phyloP scores from a whole-genome alignment of 495 filamentous ascomycete genomes.

The Tuber borchii region DNA sequence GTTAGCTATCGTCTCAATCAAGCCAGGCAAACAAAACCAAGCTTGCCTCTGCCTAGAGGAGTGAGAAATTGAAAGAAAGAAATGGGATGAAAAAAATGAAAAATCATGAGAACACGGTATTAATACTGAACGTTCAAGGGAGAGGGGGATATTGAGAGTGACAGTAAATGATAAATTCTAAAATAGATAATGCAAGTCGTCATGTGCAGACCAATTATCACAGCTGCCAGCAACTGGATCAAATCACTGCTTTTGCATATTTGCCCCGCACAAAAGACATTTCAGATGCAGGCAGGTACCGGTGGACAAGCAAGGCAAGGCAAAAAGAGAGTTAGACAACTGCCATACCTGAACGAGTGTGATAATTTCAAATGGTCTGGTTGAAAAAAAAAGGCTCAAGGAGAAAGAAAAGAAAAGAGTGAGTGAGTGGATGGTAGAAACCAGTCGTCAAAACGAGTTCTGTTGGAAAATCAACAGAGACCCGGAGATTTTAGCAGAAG shows the following conservation, averaged over 20 bases:
- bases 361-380: background rate
- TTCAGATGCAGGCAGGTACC: background rate
- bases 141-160: background rate
- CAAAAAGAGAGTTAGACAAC: background rate
- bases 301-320: background rate
- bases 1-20: conserved; percentile 3
- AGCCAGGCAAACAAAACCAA: background rate
- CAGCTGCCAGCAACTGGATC: background rate
- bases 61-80: background rate
- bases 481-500: background rate
- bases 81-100: background rate
- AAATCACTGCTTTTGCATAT: background rate
- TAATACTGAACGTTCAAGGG: background rate
- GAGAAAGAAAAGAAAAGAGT: background rate
- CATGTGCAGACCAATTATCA: background rate
- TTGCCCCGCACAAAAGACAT: background rate
- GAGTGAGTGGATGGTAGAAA: background rate
- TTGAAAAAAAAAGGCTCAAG: background rate
- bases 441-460: background rate
- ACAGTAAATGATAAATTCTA: background rate
- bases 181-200: background rate
- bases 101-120: background rate
- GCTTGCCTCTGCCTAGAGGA: conserved; percentile 8
- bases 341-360: conserved; percentile 3
- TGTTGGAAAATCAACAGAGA: background rate